These are phyloP conservation scores for Puccinia sorghi DNA, from an alignment of 1,284 basidiomycete species.

Conservation along the genomic window DNA sequence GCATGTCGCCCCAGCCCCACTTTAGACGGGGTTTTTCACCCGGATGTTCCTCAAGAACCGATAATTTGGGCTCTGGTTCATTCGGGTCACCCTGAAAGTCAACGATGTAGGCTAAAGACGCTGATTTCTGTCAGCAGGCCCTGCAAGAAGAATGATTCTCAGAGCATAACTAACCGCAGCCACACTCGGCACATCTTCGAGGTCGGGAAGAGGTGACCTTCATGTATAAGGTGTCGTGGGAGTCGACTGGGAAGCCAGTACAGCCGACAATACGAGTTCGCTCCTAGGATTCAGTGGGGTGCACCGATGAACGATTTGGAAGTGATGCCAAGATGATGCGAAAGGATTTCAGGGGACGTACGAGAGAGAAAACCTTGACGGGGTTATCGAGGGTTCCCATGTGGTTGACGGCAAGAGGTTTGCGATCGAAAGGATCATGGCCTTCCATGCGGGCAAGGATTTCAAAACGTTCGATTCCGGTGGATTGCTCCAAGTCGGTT, in stretches of 20 bases:
- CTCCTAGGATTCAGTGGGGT: slow-evolving; percentile 63
- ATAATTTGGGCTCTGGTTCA: slow-evolving; percentile 30
- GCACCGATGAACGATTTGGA: not conserved
- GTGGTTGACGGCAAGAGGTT: slow-evolving; percentile 79
- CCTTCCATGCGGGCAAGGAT: slow-evolving; percentile 84
- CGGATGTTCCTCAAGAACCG: slow-evolving; percentile 39
- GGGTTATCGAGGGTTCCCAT: slow-evolving; percentile 86
- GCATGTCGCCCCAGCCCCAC: slow-evolving; percentile 48
- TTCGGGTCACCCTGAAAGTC: slow-evolving; percentile 56
- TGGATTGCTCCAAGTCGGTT: slow-evolving; percentile 84
- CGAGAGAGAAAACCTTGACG: slow-evolving; percentile 81
- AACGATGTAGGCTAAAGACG: slow-evolving; percentile 54
- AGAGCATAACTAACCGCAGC: slow-evolving; percentile 67
- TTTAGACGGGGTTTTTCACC: slow-evolving; percentile 47
- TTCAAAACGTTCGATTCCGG: slow-evolving; percentile 94
- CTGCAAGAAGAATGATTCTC: not conserved
- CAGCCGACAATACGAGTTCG: slow-evolving; percentile 80
- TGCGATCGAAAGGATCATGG: slow-evolving; percentile 84
- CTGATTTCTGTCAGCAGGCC: not conserved
- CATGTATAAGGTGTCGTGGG: slow-evolving; percentile 86
- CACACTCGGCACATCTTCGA: slow-evolving; percentile 84
- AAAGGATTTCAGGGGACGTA: slow-evolving; percentile 60
- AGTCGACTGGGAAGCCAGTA: slow-evolving; percentile 86
- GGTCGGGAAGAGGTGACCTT: slow-evolving; percentile 65
- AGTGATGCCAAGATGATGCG: not conserved